These are phyloP conservation scores for Dendrobium officinale DNA, from an alignment of 106 monocot species.

Conservation along the genomic window DNA sequence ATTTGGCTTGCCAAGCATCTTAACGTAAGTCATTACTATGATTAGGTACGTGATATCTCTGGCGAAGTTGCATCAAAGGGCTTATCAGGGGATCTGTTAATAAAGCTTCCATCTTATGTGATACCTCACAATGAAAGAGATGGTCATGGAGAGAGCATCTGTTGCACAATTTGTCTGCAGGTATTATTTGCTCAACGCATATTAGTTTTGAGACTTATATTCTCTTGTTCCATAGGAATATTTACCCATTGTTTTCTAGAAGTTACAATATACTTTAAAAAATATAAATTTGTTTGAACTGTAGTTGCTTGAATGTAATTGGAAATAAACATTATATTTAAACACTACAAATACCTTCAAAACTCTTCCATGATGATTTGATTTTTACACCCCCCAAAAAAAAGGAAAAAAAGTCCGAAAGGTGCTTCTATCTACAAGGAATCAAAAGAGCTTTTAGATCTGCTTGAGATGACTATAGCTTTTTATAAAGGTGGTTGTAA, in stretches of 20 bases:
- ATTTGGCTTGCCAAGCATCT: not conserved
- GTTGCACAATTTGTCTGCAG: conserved; percentile 59
- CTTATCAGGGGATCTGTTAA: conserved; percentile 35
- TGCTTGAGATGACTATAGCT: too few species aligned
- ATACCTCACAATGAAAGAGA: conserved; percentile 24
- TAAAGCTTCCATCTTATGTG: conserved; percentile 44
- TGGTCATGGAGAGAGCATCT: conserved; percentile 18
- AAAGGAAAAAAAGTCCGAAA: too few species aligned
- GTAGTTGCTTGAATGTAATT: not conserved
- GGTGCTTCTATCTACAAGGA: too few species aligned
- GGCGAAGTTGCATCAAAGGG: conserved; percentile 42
- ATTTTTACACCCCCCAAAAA: too few species aligned
- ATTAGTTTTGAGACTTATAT: too few species aligned
- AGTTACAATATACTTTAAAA: too few species aligned
- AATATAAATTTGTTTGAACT: not conserved
- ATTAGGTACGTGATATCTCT: conserved; percentile 38
- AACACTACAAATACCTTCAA: too few species aligned
- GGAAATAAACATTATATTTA: not conserved
- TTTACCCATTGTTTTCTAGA: too few species aligned
- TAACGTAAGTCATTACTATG: conserved; percentile 19
- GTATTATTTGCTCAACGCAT: conserved; percentile 9
- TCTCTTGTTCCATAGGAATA: too few species aligned
- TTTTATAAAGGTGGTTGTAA: too few species aligned
- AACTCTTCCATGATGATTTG: too few species aligned
- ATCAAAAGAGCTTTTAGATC: too few species aligned